phyloP scores from a whole-genome alignment of 2,329 filamentous ascomycete species.

The Ophiostoma novo-ulmi region DNA sequence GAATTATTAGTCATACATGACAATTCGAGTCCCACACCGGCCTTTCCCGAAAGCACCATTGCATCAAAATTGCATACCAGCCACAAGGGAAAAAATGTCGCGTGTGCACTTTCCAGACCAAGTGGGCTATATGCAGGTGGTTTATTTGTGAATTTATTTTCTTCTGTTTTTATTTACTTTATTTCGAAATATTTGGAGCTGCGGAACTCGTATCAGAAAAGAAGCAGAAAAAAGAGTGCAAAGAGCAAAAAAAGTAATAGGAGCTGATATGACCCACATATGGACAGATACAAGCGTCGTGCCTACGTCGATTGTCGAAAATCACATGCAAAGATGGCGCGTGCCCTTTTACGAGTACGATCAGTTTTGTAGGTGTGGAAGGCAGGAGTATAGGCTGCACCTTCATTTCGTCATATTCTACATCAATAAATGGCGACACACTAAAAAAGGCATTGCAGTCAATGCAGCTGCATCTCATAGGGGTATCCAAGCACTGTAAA shows the following conservation, averaged over 20 bases:
- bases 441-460: background rate
- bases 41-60: no score
- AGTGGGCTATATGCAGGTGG: slow-evolving; percentile 2
- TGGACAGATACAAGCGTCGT: background rate
- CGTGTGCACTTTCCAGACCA: background rate
- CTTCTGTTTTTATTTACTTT: background rate
- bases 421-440: background rate
- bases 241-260: background rate
- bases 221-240: background rate
- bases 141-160: background rate
- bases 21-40: background rate
- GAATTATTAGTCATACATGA: background rate
- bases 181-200: slow-evolving; percentile 4
- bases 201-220: background rate
- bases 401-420: background rate
- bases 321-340: slow-evolving; percentile 12
- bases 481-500: background rate
- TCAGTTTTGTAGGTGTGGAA: background rate
- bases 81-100: background rate
- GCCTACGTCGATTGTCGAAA: background rate
- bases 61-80: background rate
- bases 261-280: slow-evolving; percentile 4
- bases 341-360: background rate
- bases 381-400: background rate
- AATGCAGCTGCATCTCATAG: slow-evolving; percentile 1